A percentile compares a stretch with the other conserved stretches of the same genome.
Evolutionary conservation across 148 eudicot species (phyloP).

Genomic region (Polygonum maritimum): DNA sequence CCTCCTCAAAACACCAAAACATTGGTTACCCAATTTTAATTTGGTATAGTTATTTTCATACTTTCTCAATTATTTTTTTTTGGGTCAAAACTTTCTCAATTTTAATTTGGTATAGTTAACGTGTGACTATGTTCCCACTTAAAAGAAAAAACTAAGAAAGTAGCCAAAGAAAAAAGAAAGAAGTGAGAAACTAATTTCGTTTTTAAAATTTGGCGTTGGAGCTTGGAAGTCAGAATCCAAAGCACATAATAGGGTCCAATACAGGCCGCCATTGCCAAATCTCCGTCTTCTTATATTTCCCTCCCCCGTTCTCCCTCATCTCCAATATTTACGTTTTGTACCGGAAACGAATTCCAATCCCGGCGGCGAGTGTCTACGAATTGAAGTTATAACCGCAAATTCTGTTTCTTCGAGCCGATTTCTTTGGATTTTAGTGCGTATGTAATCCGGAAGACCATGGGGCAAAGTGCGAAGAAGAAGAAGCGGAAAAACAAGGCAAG

Average conservation of each 20-base stretch:
- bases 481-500: conserved; percentile 61
- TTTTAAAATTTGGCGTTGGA: too few relatives aligned
- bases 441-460: conserved; percentile 28
- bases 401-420: background rate
- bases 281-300: background rate
- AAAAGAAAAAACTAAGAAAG: too few relatives aligned
- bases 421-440: background rate
- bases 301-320: background rate
- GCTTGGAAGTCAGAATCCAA: background rate
- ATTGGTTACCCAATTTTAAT: too few relatives aligned
- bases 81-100: too few relatives aligned
- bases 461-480: conserved; percentile 82
- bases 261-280: background rate
- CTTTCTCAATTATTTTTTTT: too few relatives aligned
- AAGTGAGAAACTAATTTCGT: too few relatives aligned
- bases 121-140: too few relatives aligned
- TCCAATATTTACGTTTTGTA: background rate
- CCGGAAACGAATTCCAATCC: background rate
- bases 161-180: too few relatives aligned
- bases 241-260: background rate
- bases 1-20: too few relatives aligned
- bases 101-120: too few relatives aligned
- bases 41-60: too few relatives aligned
- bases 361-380: background rate
- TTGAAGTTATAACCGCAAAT: background rate